Evolutionary conservation across 768 basidiomycete genomes (phyloP).

Genomic region (Cystobasidiopsis lactophilus): DNA sequence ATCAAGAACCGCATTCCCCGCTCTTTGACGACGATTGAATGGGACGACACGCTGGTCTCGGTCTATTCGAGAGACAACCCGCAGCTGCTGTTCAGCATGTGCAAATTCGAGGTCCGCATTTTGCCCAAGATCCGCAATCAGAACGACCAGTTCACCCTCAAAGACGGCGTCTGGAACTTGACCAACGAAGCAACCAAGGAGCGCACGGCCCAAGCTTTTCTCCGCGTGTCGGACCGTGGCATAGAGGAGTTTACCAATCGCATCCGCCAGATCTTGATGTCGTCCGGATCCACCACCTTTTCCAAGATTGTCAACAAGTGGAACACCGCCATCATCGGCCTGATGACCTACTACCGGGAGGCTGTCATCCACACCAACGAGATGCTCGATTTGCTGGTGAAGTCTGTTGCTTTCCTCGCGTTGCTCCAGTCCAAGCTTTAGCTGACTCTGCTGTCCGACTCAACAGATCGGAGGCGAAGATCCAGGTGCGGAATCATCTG

Average conservation of each 20-base stretch:
- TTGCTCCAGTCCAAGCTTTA: no score
- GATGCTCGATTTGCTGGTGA: constrained; percentile 81
- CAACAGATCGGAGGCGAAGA: constrained; percentile 99
- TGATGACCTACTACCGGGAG: constrained; percentile 46
- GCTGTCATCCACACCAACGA: constrained; percentile 85
- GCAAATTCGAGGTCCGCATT: constrained; percentile 95
- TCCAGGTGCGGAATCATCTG: constrained; percentile 33
- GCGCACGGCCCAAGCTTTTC: constrained; percentile 88
- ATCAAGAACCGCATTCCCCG: constrained; percentile 90
- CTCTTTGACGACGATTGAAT: constrained; percentile 92
- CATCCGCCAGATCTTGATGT: constrained; percentile 81
- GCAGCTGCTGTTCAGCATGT: constrained; percentile 93
- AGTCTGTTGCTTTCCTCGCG: no score
- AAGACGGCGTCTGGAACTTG: constrained; percentile 37
- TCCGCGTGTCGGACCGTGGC: constrained; percentile 78
- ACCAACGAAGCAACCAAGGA: constrained; percentile 96
- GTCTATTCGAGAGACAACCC: constrained; percentile 97
- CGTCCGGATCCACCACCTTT: constrained; percentile 94
- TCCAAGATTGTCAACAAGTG: constrained; percentile 98
- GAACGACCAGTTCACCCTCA: constrained; percentile 93
- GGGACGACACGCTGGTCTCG: constrained; percentile 57
- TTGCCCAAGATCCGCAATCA: constrained; percentile 86
- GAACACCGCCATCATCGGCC: constrained; percentile 46
- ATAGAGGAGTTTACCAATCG: constrained; percentile 96
- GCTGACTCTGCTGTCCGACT: no score